Conservation (phyloP, 257 asterid species). For the Plectranthus barbatus region DNA sequence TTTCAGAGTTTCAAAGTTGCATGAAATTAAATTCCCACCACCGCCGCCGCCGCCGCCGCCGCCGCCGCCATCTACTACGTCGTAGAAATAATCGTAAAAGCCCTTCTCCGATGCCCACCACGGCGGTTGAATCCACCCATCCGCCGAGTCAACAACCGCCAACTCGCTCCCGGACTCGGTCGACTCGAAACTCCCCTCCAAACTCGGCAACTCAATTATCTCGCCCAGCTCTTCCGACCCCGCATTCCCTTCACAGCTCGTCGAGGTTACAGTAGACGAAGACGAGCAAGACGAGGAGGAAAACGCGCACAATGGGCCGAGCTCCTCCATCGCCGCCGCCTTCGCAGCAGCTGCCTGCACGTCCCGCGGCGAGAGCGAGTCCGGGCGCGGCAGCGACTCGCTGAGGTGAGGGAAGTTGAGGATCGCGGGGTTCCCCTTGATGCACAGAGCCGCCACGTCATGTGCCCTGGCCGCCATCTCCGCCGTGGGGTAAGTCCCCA, state of each 20-base stretch:
- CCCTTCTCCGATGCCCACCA: slow-evolving; percentile 48
- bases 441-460: slow-evolving; percentile 61
- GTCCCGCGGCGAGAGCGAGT: slow-evolving; percentile 41
- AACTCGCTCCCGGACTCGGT: slow-evolving; percentile 29
- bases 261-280: background rate
- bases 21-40: slow-evolving; percentile 27
- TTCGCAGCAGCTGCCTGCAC: slow-evolving; percentile 67
- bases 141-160: slow-evolving; percentile 48
- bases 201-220: slow-evolving; percentile 73
- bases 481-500: slow-evolving; percentile 58
- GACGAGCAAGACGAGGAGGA: slow-evolving; percentile 8
- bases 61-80: slow-evolving; percentile 20
- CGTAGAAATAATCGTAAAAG: slow-evolving; percentile 31
- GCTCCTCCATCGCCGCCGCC: slow-evolving; percentile 70
- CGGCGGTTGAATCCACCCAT: slow-evolving; percentile 53
- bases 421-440: slow-evolving; percentile 40
- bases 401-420: slow-evolving; percentile 54
- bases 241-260: background rate
- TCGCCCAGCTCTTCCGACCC: slow-evolving; percentile 60
- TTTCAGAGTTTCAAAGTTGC: slow-evolving; percentile 29
- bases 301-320: background rate
- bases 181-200: slow-evolving; percentile 47
- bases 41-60: slow-evolving; percentile 14
- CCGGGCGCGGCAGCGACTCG: slow-evolving; percentile 52
- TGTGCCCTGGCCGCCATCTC: slow-evolving; percentile 82